phyloP scores from a whole-genome alignment of 495 filamentous ascomycete species.

The Amphirosellinia nigrospora region DNA sequence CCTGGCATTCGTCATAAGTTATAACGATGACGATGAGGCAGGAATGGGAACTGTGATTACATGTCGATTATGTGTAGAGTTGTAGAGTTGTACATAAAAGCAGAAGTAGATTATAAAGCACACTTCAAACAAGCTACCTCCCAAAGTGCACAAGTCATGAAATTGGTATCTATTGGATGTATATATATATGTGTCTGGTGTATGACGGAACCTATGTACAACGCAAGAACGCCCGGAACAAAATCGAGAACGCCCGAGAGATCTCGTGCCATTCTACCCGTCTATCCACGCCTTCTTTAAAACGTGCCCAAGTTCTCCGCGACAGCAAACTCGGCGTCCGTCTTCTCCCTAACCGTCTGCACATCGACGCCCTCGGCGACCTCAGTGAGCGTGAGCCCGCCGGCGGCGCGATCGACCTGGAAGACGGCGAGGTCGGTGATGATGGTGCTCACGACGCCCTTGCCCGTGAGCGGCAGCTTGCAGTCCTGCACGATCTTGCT shows the following conservation, averaged over 20 bases:
- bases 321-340: slow-evolving; percentile 59
- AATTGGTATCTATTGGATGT: slow-evolving; percentile 4
- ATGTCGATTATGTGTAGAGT: slow-evolving; percentile 14
- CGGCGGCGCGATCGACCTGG: slow-evolving; percentile 59
- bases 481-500: slow-evolving; percentile 65
- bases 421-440: slow-evolving; percentile 66
- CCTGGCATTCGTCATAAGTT: slow-evolving; percentile 57
- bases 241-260: too few relatives aligned
- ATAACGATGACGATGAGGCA: slow-evolving; percentile 36
- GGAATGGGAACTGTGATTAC: neutral
- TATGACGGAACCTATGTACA: slow-evolving; percentile 10
- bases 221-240: neutral
- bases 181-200: neutral
- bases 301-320: slow-evolving; percentile 56
- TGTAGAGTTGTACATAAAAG: slow-evolving; percentile 29
- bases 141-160: too few relatives aligned
- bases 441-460: slow-evolving; percentile 58
- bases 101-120: neutral
- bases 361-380: slow-evolving; percentile 61
- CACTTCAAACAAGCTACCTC: neutral
- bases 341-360: slow-evolving; percentile 59
- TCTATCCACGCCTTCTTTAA: slow-evolving; percentile 18
- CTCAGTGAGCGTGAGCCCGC: slow-evolving; percentile 60
- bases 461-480: slow-evolving; percentile 62
- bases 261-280: neutral